phyloP scores from a whole-genome alignment of 345 rosid genomes.

The Balakata baccata region DNA sequence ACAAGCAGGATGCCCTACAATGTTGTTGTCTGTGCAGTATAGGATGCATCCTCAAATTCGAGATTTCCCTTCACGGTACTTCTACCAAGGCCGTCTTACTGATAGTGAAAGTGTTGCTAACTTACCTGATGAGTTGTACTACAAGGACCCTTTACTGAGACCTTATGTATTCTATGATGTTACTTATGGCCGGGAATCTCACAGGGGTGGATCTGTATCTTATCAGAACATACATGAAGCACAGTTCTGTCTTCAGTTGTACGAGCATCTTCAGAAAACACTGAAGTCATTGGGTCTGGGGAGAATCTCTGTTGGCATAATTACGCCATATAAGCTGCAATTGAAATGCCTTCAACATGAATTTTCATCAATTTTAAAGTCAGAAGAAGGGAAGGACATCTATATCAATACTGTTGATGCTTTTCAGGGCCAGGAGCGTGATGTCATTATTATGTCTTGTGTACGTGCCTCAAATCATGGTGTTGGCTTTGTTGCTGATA shows the following conservation, averaged over 20 bases:
- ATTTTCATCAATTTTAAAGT: constrained; percentile 67
- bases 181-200: constrained; percentile 95
- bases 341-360: constrained; percentile 88
- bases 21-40: constrained; percentile 91
- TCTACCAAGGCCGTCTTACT: constrained; percentile 93
- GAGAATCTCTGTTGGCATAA: constrained; percentile 82
- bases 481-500: constrained; percentile 95
- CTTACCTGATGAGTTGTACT: constrained; percentile 80
- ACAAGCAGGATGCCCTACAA: constrained; percentile 94
- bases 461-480: constrained; percentile 95
- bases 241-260: constrained; percentile 79
- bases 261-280: constrained; percentile 84
- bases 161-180: constrained; percentile 86
- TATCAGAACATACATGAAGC: constrained; percentile 94
- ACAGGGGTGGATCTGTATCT: constrained; percentile 93
- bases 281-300: constrained; percentile 60
- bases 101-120: constrained; percentile 83
- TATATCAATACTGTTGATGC: constrained; percentile 98
- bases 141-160: constrained; percentile 79
- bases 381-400: constrained; percentile 89
- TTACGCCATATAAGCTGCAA: constrained; percentile 97
- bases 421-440: constrained; percentile 99
- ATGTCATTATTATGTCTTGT: constrained; percentile 98
- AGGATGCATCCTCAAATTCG: constrained; percentile 98
- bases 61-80: constrained; percentile 94